Base-by-base conservation (phyloP, 805 yeast species). In the Ogataea corticis region DNA sequence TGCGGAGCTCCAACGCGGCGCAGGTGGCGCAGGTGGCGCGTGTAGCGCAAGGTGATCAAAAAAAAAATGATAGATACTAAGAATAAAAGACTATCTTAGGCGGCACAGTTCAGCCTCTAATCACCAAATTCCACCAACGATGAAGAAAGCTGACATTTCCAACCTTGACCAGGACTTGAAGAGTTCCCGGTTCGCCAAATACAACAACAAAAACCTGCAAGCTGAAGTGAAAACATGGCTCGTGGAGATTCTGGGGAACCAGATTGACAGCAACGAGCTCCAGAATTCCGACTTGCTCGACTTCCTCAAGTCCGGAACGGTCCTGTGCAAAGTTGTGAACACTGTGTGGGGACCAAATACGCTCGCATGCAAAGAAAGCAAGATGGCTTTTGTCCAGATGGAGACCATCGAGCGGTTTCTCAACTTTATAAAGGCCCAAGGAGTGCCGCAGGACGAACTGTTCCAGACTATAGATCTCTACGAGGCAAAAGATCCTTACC, bases 301-400 rank as follows among this genome's bases (percentile, higher is more conserved):
- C 2, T 59, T 70, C 2, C 67, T 88, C 17, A 82, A 80, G 55
- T 84, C 79, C 52, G 96, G 96, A 2, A 68, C 71, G 0, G 63
- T 73, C 0, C 61, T 82, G n/a, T 79, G 85, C 51, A 63, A 65
- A 49, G 52, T 82, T 21, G 66, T 69, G 6, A 74, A 73, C 45
- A 61, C 61, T 1, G 69, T 79, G 14, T 63, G 61, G 59, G 70
- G 71, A 5, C 65, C 69, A 0, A 44, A 50, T 10, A 63, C 69
- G 2, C 60, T 71, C 3, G 77, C 73, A 50, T 82, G 64, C 61
- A 87, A 84, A 59, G 72, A 71, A 40, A 79, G 88, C 10, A 70
- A 72, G 41, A 81, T 87, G 83, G 92, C 95, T 2, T 88, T 87
- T 61, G 77, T 82, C 13, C 79, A 83, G 65, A 88, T 88, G 96